Conservation (phyloP, 306 rosid genomes). For the Medicago lupulina region DNA sequence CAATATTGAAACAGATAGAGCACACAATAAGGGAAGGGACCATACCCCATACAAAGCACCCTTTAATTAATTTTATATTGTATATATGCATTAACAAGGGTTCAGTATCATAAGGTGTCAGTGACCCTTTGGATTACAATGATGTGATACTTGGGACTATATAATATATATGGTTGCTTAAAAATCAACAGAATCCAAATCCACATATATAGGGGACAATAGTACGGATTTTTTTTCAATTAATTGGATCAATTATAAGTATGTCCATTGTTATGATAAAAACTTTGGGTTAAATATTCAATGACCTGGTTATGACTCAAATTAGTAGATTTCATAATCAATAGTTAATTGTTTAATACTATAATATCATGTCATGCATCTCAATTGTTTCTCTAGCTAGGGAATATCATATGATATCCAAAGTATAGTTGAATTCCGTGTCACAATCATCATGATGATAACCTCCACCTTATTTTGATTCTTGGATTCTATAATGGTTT, state of each 20-base stretch:
- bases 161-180: slow-evolving; percentile 24
- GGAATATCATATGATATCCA: slow-evolving; percentile 44
- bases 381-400: slow-evolving; percentile 39
- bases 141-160: slow-evolving; percentile 48
- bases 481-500: slow-evolving; percentile 42
- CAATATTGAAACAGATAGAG: slow-evolving; percentile 48
- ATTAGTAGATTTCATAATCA: slow-evolving; percentile 29
- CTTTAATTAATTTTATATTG: slow-evolving; percentile 33
- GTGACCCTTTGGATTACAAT: slow-evolving; percentile 38
- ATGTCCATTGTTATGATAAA: slow-evolving; percentile 36
- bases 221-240: slow-evolving; percentile 32
- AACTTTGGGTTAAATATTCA: slow-evolving; percentile 46
- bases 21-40: slow-evolving; percentile 40
- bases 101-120: slow-evolving; percentile 30
- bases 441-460: slow-evolving; percentile 54
- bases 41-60: slow-evolving; percentile 31
- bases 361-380: slow-evolving; percentile 1
- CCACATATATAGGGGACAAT: slow-evolving; percentile 37
- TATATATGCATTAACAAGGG: slow-evolving; percentile 13
- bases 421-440: slow-evolving; percentile 44
- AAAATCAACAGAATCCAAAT: slow-evolving; percentile 42
- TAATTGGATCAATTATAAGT: slow-evolving; percentile 25
- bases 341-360: slow-evolving; percentile 17
- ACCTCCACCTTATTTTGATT: slow-evolving; percentile 49
- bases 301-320: slow-evolving; percentile 43